Percentiles rank a stretch among this genome's conserved stretches.
phyloP scores from a whole-genome alignment of 2,329 filamentous ascomycete genomes.

The Neofusicoccum parvum region DNA sequence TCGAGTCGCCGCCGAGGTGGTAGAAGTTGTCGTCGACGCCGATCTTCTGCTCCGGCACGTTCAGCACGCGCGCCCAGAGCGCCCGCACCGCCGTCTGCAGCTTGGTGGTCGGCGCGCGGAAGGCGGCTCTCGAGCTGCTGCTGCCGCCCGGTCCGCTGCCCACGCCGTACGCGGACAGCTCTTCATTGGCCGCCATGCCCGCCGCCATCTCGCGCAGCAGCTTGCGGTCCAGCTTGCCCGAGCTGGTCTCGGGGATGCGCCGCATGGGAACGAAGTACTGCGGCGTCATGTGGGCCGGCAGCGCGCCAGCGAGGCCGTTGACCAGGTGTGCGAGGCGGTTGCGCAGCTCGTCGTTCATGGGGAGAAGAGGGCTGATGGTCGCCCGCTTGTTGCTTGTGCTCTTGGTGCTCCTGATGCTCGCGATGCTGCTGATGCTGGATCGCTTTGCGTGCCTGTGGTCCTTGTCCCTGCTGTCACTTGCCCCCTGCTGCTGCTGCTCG shows the following conservation, averaged over 20 bases:
- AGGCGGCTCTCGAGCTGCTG: neutral
- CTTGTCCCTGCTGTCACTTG: neutral
- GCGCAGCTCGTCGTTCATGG: neutral
- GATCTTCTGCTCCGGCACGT: constrained; percentile 21
- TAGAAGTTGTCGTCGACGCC: constrained; percentile 27
- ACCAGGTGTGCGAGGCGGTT: constrained; percentile 10
- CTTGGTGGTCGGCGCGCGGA: constrained; percentile 18
- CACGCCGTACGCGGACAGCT: neutral
- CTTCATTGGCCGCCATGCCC: constrained; percentile 34
- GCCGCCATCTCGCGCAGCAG: constrained; percentile 10
- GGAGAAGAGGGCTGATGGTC: neutral
- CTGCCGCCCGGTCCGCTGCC: neutral
- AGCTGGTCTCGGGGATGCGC: constrained; percentile 37
- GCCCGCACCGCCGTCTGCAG: constrained; percentile 23
- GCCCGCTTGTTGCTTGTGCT: neutral
- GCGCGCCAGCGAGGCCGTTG: constrained; percentile 18
- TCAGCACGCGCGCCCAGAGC: constrained; percentile 27
- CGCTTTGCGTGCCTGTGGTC: constrained; percentile 28
- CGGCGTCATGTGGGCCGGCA: constrained; percentile 45
- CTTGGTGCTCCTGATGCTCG: neutral
- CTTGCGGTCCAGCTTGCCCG: constrained; percentile 38
- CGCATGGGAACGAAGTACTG: constrained; percentile 40
- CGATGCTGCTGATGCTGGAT: neutral
- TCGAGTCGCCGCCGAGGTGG: constrained; percentile 27
- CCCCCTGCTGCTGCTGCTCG: constrained; percentile 24